Base-by-base conservation (phyloP, 2,329 filamentous ascomycete species). In the Aspergillus fumigatiaffinis region DNA sequence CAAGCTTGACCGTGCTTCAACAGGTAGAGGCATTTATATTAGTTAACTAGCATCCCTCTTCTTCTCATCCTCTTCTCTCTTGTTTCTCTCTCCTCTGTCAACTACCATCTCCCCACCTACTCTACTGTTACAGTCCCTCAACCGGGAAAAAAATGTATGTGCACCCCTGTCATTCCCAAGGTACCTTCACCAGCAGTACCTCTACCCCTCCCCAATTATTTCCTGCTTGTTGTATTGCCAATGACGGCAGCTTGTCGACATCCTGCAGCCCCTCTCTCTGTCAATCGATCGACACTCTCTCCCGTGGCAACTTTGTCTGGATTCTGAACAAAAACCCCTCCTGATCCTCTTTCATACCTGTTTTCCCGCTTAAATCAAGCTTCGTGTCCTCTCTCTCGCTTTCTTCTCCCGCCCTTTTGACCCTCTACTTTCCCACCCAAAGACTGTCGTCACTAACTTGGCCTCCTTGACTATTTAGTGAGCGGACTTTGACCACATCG, bases 171-270 rank as follows among this genome's bases (percentile, higher is more conserved):
- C 28, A 28, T 35, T 47, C 35, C 26, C 35, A 35, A 41, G 17
- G 23, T 53, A 51, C 46, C 53, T 49, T 44, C 41, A 17, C 32
- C 52, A 14, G 25, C 28, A 6, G 29, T 28, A 20, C 35, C 28
- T 52, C 50, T 38, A 20, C 46, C 25, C 8, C 25, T 46, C 32
- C 28, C 28, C 51, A 51, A 53, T 50, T 26, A 50, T 44, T 44
- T 12, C 41, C 32, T 17, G 49, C 42, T 50, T 53, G 52, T 53
- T 46, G 47, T 44, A 47, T 58, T 61, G 58, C 61, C 59, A 62
- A 70, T 71, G 68, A 71, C 67, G 67, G 64, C 62, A 70, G 53
- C 58, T 63, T 68, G 61, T 66, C 64, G 64, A 63, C 67, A 68
- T 67, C 51, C 53, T 23, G 41, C 21, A 4, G 41, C 41, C 8